Percentiles rank a stretch among this genome's conserved stretches.
Evolutionary conservation across 2,329 filamentous ascomycete species (phyloP).

Genomic region (Fusarium coffeatum): DNA sequence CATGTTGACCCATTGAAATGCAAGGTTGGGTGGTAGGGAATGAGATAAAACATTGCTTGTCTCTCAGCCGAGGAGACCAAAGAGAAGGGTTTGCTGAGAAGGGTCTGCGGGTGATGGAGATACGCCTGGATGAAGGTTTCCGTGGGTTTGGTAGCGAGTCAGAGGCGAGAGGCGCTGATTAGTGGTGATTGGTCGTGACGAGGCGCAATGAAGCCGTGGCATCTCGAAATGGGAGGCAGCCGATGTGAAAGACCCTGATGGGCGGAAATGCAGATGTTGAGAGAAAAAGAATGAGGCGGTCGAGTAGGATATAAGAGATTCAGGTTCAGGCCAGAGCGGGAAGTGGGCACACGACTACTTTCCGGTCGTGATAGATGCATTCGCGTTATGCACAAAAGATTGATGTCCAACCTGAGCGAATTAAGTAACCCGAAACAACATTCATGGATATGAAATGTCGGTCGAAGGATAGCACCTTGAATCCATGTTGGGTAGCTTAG

Average conservation of each 20-base stretch:
- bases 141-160: not conserved
- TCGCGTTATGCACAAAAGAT: not conserved
- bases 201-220: not conserved
- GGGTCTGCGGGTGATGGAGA: not conserved
- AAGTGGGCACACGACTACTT: constrained; percentile 24
- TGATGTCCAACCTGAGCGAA: not conserved
- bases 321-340: not conserved
- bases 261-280: not conserved
- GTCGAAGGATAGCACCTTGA: not conserved
- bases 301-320: not conserved
- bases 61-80: constrained; percentile 2
- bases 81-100: not conserved
- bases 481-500: not conserved
- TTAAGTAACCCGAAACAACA: not conserved
- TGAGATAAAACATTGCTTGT: constrained; percentile 2
- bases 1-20: constrained; percentile 34
- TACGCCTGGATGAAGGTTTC: not conserved
- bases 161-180: not conserved
- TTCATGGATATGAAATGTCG: constrained; percentile 9
- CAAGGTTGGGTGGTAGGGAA: constrained; percentile 26
- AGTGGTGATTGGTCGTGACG: not conserved
- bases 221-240: not conserved
- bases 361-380: not conserved
- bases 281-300: not conserved
- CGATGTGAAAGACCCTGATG: not conserved